Evolutionary conservation across 2,329 filamentous ascomycete genomes (phyloP).

Genomic region (Incumbomyces delicatus): DNA sequence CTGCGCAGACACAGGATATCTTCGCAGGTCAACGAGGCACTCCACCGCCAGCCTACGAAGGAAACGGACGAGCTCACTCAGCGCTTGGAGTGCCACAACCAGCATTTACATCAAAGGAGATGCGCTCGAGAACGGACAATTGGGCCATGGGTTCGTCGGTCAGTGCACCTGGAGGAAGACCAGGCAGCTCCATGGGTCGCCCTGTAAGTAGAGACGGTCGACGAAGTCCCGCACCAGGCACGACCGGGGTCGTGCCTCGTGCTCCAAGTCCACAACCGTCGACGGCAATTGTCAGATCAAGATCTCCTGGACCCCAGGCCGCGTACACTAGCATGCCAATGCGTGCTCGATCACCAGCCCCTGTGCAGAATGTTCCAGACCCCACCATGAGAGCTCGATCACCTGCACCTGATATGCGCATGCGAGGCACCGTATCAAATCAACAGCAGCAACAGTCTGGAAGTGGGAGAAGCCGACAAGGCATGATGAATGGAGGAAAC

Average conservation of each 20-base stretch:
- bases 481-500: slow-evolving; percentile 40
- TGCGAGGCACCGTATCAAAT: slow-evolving; percentile 11
- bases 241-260: slow-evolving; percentile 15
- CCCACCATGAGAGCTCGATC: slow-evolving; percentile 5
- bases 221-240: slow-evolving; percentile 16
- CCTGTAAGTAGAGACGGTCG: slow-evolving; percentile 16
- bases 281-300: slow-evolving; percentile 37
- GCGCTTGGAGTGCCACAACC: slow-evolving; percentile 54
- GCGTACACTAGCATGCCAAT: slow-evolving; percentile 60
- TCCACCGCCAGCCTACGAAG: slow-evolving; percentile 78
- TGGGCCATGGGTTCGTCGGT: slow-evolving; percentile 40
- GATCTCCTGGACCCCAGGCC: slow-evolving; percentile 66
- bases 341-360: slow-evolving; percentile 51
- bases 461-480: slow-evolving; percentile 38
- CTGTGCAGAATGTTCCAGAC: slow-evolving; percentile 5
- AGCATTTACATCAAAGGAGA: slow-evolving; percentile 83
- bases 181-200: slow-evolving; percentile 8
- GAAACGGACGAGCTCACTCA: slow-evolving; percentile 9
- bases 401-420: slow-evolving; percentile 8
- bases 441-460: slow-evolving; percentile 49
- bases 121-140: slow-evolving; percentile 89
- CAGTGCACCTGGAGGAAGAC: slow-evolving; percentile 10
- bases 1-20: slow-evolving; percentile 31
- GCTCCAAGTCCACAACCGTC: slow-evolving; percentile 18
- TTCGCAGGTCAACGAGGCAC: slow-evolving; percentile 58